Percentiles rank a stretch among this genome's conserved stretches.
Conservation (phyloP, 2,329 filamentous ascomycete species). For the Polytolypa hystricis region DNA sequence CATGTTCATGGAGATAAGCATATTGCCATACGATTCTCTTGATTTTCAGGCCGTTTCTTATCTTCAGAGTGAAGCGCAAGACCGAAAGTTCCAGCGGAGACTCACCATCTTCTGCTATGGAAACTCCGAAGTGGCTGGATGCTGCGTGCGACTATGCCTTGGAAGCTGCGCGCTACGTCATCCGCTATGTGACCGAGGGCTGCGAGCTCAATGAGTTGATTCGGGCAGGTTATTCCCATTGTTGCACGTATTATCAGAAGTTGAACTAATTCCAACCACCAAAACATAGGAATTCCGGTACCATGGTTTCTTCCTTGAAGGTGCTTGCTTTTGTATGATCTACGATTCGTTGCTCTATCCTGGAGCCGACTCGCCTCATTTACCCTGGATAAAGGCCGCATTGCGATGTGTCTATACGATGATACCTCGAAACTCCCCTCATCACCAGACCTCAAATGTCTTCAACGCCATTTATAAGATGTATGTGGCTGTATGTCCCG, state of each 20-base stretch:
- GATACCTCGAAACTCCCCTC: background rate
- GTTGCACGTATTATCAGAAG: too few species aligned
- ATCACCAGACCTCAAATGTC: constrained; percentile 2
- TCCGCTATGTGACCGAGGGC: constrained; percentile 32
- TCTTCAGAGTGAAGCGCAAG: constrained; percentile 33
- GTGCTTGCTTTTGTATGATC: constrained; percentile 31
- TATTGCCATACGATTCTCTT: constrained; percentile 35
- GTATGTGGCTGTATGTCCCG: background rate
- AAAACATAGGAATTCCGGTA: constrained; percentile 32
- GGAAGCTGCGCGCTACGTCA: constrained; percentile 31
- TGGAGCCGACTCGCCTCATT: background rate
- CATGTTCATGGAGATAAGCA: constrained; percentile 18
- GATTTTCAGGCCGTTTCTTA: constrained; percentile 36
- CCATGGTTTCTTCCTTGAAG: constrained; percentile 35
- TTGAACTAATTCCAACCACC: background rate
- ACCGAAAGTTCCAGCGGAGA: constrained; percentile 18
- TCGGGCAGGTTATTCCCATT: too few species aligned
- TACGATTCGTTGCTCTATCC: constrained; percentile 21
- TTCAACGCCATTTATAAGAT: background rate
- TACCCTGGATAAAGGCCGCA: background rate
- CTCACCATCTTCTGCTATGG: constrained; percentile 13
- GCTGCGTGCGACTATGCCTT: constrained; percentile 34
- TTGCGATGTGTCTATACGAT: background rate
- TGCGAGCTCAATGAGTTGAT: constrained; percentile 31
- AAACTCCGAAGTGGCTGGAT: constrained; percentile 31